Evolutionary conservation across 495 filamentous ascomycete species (phyloP).

Genomic region (Hypoxylon fuscum): DNA sequence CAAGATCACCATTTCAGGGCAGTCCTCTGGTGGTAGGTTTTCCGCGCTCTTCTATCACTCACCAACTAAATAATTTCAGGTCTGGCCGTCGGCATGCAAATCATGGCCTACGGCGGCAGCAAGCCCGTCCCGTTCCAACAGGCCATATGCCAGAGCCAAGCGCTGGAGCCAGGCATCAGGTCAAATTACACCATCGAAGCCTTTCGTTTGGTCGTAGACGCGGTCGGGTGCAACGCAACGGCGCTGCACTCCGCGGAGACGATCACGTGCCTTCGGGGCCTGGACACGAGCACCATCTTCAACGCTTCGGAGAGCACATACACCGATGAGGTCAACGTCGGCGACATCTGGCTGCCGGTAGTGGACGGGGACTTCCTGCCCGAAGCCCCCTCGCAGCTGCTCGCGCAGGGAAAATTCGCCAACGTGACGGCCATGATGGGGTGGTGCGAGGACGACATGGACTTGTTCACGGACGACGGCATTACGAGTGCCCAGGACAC

Average conservation of each 20-base stretch:
- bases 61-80: constrained; percentile 7
- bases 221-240: constrained; percentile 60
- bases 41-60: neutral
- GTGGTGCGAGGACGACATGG: constrained; percentile 41
- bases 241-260: constrained; percentile 49
- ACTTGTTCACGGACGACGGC: constrained; percentile 39
- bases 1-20: constrained; percentile 64
- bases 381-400: constrained; percentile 48
- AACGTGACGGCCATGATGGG: constrained; percentile 48
- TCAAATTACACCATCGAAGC: constrained; percentile 40
- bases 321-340: constrained; percentile 31
- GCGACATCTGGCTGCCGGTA: constrained; percentile 47
- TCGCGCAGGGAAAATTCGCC: constrained; percentile 46
- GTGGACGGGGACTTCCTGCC: constrained; percentile 54
- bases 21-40: constrained; percentile 58
- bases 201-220: constrained; percentile 51
- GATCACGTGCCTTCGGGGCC: constrained; percentile 61
- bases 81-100: constrained; percentile 53
- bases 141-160: constrained; percentile 42
- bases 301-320: constrained; percentile 41
- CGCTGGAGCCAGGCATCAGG: constrained; percentile 43
- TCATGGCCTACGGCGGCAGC: constrained; percentile 50
- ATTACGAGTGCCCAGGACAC: constrained; percentile 55
- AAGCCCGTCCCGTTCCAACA: constrained; percentile 49
- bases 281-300: constrained; percentile 61